Evolutionary conservation across 192 early-diverging fungal genomes (phyloP).

Genomic region (Linnemannia hyalina): DNA sequence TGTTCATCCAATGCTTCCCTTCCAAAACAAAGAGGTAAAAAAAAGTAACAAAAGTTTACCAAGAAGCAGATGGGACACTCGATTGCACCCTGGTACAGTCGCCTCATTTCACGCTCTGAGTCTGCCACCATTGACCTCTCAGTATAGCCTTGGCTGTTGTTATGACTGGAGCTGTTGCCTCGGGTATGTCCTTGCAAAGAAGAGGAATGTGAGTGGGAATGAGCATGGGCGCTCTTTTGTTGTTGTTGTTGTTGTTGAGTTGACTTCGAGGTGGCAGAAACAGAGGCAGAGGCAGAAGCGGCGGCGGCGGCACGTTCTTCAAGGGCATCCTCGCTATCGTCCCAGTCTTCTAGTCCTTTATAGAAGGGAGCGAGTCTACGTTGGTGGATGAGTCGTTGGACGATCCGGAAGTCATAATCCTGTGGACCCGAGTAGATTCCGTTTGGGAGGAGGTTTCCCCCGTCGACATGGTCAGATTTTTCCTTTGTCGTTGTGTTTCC

Average conservation of each 20-base stretch:
- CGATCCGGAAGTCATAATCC: slow-evolving; percentile 82
- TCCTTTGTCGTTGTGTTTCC: slow-evolving; percentile 60
- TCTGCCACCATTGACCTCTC: slow-evolving; percentile 20
- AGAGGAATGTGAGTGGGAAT: slow-evolving; percentile 9
- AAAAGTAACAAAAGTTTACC: slow-evolving; percentile 62
- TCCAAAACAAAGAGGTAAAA: neutral
- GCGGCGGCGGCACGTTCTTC: slow-evolving; percentile 51
- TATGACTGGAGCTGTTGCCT: neutral
- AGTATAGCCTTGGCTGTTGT: slow-evolving; percentile 22
- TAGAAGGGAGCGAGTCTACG: slow-evolving; percentile 91
- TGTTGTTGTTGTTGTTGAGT: slow-evolving; percentile 22
- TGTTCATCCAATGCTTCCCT: neutral
- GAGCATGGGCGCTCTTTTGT: slow-evolving; percentile 3
- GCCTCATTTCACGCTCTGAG: slow-evolving; percentile 44
- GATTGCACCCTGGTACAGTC: slow-evolving; percentile 72
- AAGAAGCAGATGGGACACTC: slow-evolving; percentile 98
- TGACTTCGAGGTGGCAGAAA: neutral
- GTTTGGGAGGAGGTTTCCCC: slow-evolving; percentile 73
- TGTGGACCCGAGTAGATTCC: slow-evolving; percentile 79
- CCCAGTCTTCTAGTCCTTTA: slow-evolving; percentile 78
- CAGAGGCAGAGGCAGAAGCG: slow-evolving; percentile 3
- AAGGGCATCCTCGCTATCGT: slow-evolving; percentile 58
- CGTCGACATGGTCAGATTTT: slow-evolving; percentile 67
- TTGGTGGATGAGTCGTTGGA: slow-evolving; percentile 80
- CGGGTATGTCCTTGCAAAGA: neutral